Evolutionary conservation across 768 basidiomycete genomes (phyloP), one percentile per base, ranked within the genome.

Genomic region (Hysterangium stoloniferum): DNA sequence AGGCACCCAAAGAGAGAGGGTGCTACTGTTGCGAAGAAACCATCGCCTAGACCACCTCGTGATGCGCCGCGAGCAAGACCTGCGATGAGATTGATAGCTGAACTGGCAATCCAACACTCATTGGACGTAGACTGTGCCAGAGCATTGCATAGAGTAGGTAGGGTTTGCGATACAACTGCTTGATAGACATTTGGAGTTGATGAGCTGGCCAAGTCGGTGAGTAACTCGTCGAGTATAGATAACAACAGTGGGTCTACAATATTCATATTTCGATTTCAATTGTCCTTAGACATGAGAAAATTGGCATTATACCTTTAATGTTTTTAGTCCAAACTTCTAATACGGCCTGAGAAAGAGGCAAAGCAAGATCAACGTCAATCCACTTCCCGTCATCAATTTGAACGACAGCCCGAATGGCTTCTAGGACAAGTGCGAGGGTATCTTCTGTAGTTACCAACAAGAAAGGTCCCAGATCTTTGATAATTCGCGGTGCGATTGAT

Each of bases 261-360:
- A 24, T 11, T n/a, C 6, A 32, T 27, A 28, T 32, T 51, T 24
- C 22, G 40, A 25, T 40, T 56, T 15, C 37, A 44, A 55, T 32
- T 22, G 42, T 25, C 27, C 19, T 20, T 33, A 35, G 46, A 40
- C 32, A 43, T 20, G 25, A 55, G 36, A 55, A 17, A 31, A 8
- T 25, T 40, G 25, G 48, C 32, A 36, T 40, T 62, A 33, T 41
- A 88, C 93, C 94, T 72, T 84, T 88, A 59, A 80, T 86, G 56
- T 90, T 92, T 62, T 83, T 84, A 37, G 77, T 73, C 92, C 92
- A 97, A 19, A 88, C 84, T 35, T 88, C 80, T 34, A 95, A 71
- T 8, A 84, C 67, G 3, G 82, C 80, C 9, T 74, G 62, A 8
- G 84, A 79, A 19, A 97, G 69, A 1, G 83, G 76, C 4, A 69